These are phyloP conservation scores for Backusella psychrophila DNA, from an alignment of 192 early-diverging fungal genomes.

Conservation along the genomic window DNA sequence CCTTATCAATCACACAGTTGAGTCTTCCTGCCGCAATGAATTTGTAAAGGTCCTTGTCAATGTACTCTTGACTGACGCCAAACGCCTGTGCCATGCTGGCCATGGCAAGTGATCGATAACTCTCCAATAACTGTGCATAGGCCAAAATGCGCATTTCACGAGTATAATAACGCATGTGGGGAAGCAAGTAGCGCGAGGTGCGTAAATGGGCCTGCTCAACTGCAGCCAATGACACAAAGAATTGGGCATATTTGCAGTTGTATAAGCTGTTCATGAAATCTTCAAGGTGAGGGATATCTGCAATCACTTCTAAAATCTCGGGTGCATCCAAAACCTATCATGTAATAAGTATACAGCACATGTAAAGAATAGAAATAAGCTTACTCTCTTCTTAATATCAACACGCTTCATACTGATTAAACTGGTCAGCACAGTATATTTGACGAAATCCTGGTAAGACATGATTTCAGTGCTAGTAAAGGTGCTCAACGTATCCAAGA, in stretches of 20 bases:
- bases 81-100: constrained; percentile 97
- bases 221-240: constrained; percentile 80
- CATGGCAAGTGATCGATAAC: constrained; percentile 90
- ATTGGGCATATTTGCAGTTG: constrained; percentile 89
- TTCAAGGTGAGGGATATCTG: constrained; percentile 84
- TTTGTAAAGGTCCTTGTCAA: constrained; percentile 92
- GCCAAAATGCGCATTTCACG: constrained; percentile 98
- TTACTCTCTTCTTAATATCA: constrained; percentile 93
- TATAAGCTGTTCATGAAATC: constrained; percentile 86
- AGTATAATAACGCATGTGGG: constrained; percentile 91
- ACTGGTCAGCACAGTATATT: constrained; percentile 88
- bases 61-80: constrained; percentile 93
- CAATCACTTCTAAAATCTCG: constrained; percentile 93
- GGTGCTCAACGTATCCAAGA: constrained; percentile 94
- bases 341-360: background rate
- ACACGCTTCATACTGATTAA: constrained; percentile 85
- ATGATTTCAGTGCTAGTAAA: constrained; percentile 97
- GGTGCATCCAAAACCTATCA: constrained; percentile 86
- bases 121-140: constrained; percentile 95
- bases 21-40: constrained; percentile 95
- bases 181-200: constrained; percentile 77
- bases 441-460: constrained; percentile 97
- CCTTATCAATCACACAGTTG: constrained; percentile 99
- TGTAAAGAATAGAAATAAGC: background rate
- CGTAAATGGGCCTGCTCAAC: constrained; percentile 75